These are phyloP conservation scores for Larix kaempferi DNA, from an alignment of 75 land plant genomes.

Conservation along the genomic window DNA sequence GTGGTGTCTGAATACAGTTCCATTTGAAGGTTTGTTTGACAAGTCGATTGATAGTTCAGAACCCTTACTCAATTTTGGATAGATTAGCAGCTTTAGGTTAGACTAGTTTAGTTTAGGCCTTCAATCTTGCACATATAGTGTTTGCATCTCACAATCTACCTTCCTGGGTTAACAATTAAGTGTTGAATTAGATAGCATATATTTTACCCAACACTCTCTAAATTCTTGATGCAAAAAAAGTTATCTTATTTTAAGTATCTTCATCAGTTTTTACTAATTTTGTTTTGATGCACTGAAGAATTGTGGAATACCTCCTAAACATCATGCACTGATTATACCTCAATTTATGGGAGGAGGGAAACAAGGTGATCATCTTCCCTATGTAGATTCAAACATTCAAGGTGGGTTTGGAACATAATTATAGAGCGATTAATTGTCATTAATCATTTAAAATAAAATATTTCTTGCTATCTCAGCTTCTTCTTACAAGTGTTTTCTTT, in stretches of 20 bases:
- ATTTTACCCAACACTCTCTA: not conserved
- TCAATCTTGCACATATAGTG: too few species aligned
- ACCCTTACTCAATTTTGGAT: too few species aligned
- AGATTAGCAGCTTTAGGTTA: too few species aligned
- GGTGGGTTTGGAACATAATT: slow-evolving; percentile 25
- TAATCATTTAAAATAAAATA: not conserved
- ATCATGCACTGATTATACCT: slow-evolving; percentile 82
- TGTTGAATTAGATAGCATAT: too few species aligned
- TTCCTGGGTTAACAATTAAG: too few species aligned
- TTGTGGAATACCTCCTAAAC: slow-evolving; percentile 64
- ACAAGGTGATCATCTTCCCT: slow-evolving; percentile 60
- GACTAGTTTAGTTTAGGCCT: too few species aligned
- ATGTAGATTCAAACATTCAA: slow-evolving; percentile 38
- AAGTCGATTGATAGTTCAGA: too few species aligned
- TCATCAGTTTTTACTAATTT: slow-evolving; percentile 5
- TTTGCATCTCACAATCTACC: too few species aligned
- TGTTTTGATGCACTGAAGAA: slow-evolving; percentile 28
- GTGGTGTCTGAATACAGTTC: too few species aligned
- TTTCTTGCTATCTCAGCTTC: not conserved
- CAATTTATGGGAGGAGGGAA: slow-evolving; percentile 53
- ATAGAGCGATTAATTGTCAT: not conserved
- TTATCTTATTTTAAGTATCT: not conserved
- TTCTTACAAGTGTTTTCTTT: not conserved
- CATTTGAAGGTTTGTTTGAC: too few species aligned
- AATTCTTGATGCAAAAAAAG: not conserved